These are phyloP conservation scores for Escallonia herrerae DNA, from an alignment of 129 eudicot species.

Conservation along the genomic window DNA sequence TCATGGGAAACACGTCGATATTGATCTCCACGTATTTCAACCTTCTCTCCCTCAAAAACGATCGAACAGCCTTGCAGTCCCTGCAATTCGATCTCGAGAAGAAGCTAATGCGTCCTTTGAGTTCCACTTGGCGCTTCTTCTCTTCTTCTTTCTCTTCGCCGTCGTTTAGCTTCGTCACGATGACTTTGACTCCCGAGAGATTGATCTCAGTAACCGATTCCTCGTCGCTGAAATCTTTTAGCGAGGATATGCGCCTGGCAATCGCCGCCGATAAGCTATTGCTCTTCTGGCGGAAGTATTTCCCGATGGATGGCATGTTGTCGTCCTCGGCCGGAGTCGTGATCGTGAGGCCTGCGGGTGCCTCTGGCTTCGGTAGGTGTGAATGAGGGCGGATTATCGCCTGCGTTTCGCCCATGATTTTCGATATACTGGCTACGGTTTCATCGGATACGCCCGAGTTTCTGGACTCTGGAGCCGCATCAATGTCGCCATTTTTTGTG, in stretches of 20 bases:
- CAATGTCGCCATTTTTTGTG: neutral
- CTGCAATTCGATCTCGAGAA: slow-evolving; percentile 85
- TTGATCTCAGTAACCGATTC: slow-evolving; percentile 61
- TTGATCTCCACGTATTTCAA: slow-evolving; percentile 76
- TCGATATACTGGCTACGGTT: slow-evolving; percentile 8
- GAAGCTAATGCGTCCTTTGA: slow-evolving; percentile 74
- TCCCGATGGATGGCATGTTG: slow-evolving; percentile 61
- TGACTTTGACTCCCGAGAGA: slow-evolving; percentile 64
- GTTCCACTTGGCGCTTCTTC: neutral
- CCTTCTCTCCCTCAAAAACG: slow-evolving; percentile 50
- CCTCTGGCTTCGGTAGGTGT: slow-evolving; percentile 65
- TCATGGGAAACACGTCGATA: slow-evolving; percentile 66
- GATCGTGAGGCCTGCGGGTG: slow-evolving; percentile 40
- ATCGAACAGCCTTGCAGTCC: slow-evolving; percentile 72
- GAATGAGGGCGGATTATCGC: slow-evolving; percentile 36
- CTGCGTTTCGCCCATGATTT: slow-evolving; percentile 11
- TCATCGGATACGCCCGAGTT: neutral
- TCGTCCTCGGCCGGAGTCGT: slow-evolving; percentile 7
- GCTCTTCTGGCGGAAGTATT: slow-evolving; percentile 59
- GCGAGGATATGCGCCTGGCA: slow-evolving; percentile 47
- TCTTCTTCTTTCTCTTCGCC: slow-evolving; percentile 12
- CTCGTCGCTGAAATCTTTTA: slow-evolving; percentile 24
- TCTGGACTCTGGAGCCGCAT: neutral
- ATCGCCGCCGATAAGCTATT: slow-evolving; percentile 60
- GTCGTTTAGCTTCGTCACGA: slow-evolving; percentile 35